Conservation (phyloP, 441 rosid species). For the Hura crepitans region DNA sequence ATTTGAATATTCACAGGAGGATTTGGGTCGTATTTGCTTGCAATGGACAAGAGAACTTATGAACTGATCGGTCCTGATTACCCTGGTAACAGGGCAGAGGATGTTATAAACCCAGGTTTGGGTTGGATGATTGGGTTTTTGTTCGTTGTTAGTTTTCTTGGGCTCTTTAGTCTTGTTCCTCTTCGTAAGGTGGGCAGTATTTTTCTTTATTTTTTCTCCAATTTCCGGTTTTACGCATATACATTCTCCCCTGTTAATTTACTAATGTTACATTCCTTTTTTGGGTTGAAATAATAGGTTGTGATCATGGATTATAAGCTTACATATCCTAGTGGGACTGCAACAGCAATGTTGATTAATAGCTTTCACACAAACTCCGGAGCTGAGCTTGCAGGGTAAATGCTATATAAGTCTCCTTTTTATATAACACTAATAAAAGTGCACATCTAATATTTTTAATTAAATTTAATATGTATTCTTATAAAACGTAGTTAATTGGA, state of each 20-base stretch:
- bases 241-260: neutral
- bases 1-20: slow-evolving; percentile 45
- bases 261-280: neutral
- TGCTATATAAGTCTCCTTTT: slow-evolving; percentile 4
- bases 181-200: slow-evolving; percentile 59
- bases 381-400: slow-evolving; percentile 86
- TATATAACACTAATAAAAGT: slow-evolving; percentile 10
- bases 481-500: too few species aligned
- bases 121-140: slow-evolving; percentile 89
- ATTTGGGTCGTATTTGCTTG: slow-evolving; percentile 74
- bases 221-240: neutral
- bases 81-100: slow-evolving; percentile 68
- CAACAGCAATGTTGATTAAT: slow-evolving; percentile 89
- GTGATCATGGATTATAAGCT: slow-evolving; percentile 87
- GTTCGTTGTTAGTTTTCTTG: slow-evolving; percentile 79
- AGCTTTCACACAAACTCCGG: slow-evolving; percentile 85
- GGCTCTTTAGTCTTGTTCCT: slow-evolving; percentile 81
- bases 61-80: slow-evolving; percentile 73
- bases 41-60: slow-evolving; percentile 83
- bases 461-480: too few species aligned
- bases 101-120: slow-evolving; percentile 71
- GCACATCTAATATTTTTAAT: too few species aligned
- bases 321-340: slow-evolving; percentile 93
- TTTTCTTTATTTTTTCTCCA: neutral
- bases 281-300: slow-evolving; percentile 39